phyloP scores from a whole-genome alignment of 306 rosid genomes.

The Neltuma alba region DNA sequence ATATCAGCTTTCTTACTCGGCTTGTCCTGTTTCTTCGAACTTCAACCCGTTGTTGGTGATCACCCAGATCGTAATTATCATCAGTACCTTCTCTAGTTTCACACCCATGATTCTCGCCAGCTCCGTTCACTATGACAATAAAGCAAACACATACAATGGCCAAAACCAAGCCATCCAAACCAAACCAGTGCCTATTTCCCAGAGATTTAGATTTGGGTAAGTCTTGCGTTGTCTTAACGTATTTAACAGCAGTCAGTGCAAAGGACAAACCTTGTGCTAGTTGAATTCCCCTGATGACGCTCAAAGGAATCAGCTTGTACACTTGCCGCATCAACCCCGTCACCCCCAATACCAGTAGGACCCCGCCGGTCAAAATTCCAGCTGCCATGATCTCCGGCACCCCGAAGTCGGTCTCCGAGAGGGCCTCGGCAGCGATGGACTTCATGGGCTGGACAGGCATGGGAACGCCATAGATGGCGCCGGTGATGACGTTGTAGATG shows the following conservation, averaged over 20 bases:
- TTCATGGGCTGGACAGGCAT: conserved; percentile 6
- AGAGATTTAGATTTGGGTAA: neutral
- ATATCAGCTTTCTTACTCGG: neutral
- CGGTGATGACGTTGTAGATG: neutral
- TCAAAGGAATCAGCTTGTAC: neutral
- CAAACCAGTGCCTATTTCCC: neutral
- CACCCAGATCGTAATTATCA: neutral
- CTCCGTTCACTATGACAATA: neutral
- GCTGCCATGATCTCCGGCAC: conserved; percentile 5
- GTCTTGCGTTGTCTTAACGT: neutral
- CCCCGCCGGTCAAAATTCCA: conserved; percentile 4
- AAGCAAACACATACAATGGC: neutral
- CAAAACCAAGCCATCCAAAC: conserved; percentile 8
- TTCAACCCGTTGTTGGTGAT: neutral
- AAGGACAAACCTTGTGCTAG: conserved; percentile 5
- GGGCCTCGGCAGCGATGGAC: conserved; percentile 1
- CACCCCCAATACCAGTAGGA: neutral
- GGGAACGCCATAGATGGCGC: neutral
- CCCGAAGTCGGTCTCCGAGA: neutral
- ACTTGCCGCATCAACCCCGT: neutral
- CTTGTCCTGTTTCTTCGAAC: neutral
- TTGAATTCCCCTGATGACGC: conserved; percentile 5
- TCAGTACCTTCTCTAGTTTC: neutral
- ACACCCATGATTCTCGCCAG: neutral
- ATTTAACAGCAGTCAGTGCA: neutral